Conservation (phyloP, 495 filamentous ascomycete species). For the Tuber melanosporum region DNA sequence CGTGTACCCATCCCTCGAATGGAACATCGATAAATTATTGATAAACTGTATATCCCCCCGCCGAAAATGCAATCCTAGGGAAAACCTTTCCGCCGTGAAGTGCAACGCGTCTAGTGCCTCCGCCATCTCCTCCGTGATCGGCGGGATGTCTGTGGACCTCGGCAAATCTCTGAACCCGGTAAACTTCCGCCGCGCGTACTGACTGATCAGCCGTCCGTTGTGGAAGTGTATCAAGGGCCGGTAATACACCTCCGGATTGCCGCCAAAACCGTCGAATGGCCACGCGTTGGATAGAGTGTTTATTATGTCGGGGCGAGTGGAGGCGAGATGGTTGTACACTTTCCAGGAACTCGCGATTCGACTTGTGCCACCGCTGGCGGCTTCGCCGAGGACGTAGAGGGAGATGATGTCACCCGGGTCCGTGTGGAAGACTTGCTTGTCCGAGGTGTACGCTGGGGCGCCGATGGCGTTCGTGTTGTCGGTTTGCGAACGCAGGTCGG, state of each 20-base stretch:
- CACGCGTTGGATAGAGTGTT: constrained; percentile 52
- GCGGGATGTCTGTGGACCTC: constrained; percentile 46
- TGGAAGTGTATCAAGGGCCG: constrained; percentile 25
- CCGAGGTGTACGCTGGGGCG: constrained; percentile 24
- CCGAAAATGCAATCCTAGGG: constrained; percentile 49
- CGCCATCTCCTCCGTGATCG: constrained; percentile 52
- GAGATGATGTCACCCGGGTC: constrained; percentile 62
- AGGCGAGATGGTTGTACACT: constrained; percentile 60
- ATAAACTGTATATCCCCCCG: constrained; percentile 66
- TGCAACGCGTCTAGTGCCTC: constrained; percentile 60
- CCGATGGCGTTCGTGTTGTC: constrained; percentile 13
- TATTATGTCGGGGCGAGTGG: constrained; percentile 56
- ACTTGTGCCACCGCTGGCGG: constrained; percentile 53
- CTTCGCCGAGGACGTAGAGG: constrained; percentile 52
- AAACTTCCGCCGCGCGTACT: constrained; percentile 49
- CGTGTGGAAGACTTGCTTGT: constrained; percentile 62
- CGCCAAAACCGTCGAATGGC: constrained; percentile 50
- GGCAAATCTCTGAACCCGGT: constrained; percentile 44
- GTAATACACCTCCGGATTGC: constrained; percentile 11
- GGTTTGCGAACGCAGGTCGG: constrained; percentile 14
- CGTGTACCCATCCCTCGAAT: constrained; percentile 58
- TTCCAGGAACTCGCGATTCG: constrained; percentile 55
- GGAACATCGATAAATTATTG: constrained; percentile 66
- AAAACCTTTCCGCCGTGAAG: constrained; percentile 51
- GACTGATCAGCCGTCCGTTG: constrained; percentile 17